Conservation (phyloP, 1,284 basidiomycete species). For the Cryptococcus sp. region DNA sequence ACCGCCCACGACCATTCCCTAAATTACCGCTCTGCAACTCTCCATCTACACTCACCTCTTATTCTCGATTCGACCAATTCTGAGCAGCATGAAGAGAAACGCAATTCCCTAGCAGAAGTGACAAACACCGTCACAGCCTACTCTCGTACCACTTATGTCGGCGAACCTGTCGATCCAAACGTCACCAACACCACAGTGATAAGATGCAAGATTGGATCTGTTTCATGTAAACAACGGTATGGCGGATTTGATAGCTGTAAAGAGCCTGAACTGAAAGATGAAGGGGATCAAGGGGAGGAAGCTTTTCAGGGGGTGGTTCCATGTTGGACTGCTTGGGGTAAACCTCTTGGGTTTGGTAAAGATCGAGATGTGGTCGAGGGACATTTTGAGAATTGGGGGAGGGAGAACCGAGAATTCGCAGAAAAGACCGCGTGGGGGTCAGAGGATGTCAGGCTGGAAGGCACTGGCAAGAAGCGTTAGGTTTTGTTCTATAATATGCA, state of each 20-base stretch:
- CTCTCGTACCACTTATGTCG: conserved; percentile 8
- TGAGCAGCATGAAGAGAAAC: conserved; percentile 16
- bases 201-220: conserved; percentile 9
- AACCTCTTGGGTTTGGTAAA: conserved; percentile 13
- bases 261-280: conserved; percentile 10
- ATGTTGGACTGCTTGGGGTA: conserved; percentile 23
- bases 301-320: conserved; percentile 20
- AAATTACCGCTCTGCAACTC: conserved; percentile 21
- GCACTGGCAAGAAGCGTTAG: conserved; percentile 16
- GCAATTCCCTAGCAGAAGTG: conserved; percentile 8
- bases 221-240: conserved; percentile 21
- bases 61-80: conserved; percentile 8
- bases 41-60: conserved; percentile 13
- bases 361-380: conserved; percentile 12
- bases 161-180: conserved; percentile 11
- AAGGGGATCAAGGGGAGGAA: conserved; percentile 7
- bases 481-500: too few species aligned
- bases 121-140: conserved; percentile 15
- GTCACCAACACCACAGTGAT: conserved; percentile 12
- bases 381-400: conserved; percentile 4
- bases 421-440: conserved; percentile 14
- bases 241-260: conserved; percentile 12
- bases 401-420: conserved; percentile 7
- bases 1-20: conserved; percentile 22
- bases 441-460: conserved; percentile 12